Conservation (phyloP, 495 filamentous ascomycete species). For the Penicillium ochrochloron region DNA sequence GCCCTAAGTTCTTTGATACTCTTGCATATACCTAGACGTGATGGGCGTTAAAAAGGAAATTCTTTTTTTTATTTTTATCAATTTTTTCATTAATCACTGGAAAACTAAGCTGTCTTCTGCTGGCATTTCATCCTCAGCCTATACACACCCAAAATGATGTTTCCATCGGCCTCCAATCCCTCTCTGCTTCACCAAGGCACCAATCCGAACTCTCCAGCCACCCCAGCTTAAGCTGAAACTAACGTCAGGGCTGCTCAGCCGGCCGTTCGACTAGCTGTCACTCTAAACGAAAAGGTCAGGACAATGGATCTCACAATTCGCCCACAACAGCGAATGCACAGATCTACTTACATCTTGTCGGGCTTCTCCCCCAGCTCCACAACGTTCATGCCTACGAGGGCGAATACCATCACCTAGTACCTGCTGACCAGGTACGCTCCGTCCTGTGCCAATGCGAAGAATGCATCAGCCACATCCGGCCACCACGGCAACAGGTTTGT, state of each 20-base stretch:
- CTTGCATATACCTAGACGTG: not conserved
- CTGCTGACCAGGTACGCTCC: not conserved
- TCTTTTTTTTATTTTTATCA: not conserved
- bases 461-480: not conserved
- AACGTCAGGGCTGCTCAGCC: not conserved
- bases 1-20: slow-evolving; percentile 1
- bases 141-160: not conserved
- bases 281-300: not conserved
- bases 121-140: not conserved
- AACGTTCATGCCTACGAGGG: not conserved
- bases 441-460: not conserved
- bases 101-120: not conserved
- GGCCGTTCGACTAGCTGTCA: not conserved
- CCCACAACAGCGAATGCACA: not conserved
- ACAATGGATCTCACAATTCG: not conserved
- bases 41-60: not conserved
- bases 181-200: not conserved
- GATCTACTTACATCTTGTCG: not conserved
- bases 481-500: not conserved
- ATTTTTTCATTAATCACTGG: not conserved
- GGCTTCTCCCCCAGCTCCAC: too few species aligned
- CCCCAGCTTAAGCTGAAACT: not conserved
- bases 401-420: not conserved
- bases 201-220: not conserved
- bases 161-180: not conserved